Percentiles rank a stretch among this genome's conserved stretches.
Conservation (phyloP, 345 rosid genomes). For the Brassica carinata region DNA sequence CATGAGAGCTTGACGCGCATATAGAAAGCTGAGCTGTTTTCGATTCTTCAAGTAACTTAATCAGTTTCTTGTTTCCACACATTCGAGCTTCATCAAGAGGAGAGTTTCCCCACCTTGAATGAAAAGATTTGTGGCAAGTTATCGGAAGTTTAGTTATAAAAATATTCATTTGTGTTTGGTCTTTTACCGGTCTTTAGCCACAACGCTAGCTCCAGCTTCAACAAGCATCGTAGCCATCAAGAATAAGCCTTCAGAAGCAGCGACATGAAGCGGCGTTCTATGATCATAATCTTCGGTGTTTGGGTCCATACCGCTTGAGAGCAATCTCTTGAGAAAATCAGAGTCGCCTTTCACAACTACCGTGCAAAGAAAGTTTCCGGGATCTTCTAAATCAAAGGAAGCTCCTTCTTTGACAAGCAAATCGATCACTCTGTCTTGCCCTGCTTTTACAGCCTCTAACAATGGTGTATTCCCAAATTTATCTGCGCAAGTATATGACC, state of each 20-base stretch:
- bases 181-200: constrained; percentile 75
- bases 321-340: constrained; percentile 69
- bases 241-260: constrained; percentile 84
- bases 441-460: constrained; percentile 82
- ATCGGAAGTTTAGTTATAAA: not conserved
- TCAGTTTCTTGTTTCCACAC: constrained; percentile 83
- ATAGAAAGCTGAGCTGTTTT: constrained; percentile 51
- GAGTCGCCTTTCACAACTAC: constrained; percentile 74
- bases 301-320: constrained; percentile 74
- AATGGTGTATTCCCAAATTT: constrained; percentile 87
- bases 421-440: constrained; percentile 62
- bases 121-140: not conserved
- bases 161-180: not conserved
- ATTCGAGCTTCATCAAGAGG: constrained; percentile 73
- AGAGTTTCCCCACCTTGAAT: constrained; percentile 81
- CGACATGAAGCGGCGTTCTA: constrained; percentile 89
- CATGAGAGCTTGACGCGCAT: constrained; percentile 37
- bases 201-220: constrained; percentile 82
- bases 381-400: constrained; percentile 61
- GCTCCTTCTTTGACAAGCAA: constrained; percentile 75
- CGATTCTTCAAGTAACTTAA: constrained; percentile 72
- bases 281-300: constrained; percentile 87
- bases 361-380: constrained; percentile 75
- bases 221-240: constrained; percentile 74
- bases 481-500: constrained; percentile 47